Evolutionary conservation across 2,329 filamentous ascomycete species (phyloP), one percentile per base, ranked within the genome.

Genomic region (Pseudogymnoascus sp.): DNA sequence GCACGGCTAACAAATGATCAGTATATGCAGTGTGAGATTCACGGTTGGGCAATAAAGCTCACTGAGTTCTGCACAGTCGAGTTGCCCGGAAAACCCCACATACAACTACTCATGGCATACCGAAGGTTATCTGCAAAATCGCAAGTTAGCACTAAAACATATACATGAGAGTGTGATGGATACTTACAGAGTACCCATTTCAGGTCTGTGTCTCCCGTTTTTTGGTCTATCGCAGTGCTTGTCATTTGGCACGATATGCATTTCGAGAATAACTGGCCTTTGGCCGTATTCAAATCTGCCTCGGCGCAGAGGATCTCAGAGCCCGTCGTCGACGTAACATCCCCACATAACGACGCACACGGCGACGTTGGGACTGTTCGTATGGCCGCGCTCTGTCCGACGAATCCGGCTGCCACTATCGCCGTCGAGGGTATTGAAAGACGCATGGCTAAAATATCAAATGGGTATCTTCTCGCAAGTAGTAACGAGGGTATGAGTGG

Each of bases 141-240:
- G 29, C 61, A 34, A 64, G 47, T 34, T 14, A 62, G 26, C 26
- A 64, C 31, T 34, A n/a, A 4, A 8, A 21, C 42, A 40, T 40
- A 59, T 54, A 34, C 23, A 60, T n/a, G 31, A 16, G 39, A 12
- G 23, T 11, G 11, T 16, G 29, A 39, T 10, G 10, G 26, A 61
- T 14, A 77, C 83, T 69, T 74, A 86, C 84, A 87, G 14, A 87
- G 73, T 61, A 80, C 74, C 66, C 77, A 80, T 67, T 83, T 76
- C 10, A 81, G 73, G 68, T 88, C 85, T 0, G 83, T 81, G 63
- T 79, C 68, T 12, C 77, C 77, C 16, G 74, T 70, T 5, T 69
- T 62, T 5, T 70, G 73, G 66, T 73, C 71, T 1, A 73, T 68
- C 67, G 79, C 84, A 4, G 74, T 72, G 72, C 85, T 87, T 1